phyloP scores from a whole-genome alignment of 2,329 filamentous ascomycete genomes.

The Epichloe amarillans region DNA sequence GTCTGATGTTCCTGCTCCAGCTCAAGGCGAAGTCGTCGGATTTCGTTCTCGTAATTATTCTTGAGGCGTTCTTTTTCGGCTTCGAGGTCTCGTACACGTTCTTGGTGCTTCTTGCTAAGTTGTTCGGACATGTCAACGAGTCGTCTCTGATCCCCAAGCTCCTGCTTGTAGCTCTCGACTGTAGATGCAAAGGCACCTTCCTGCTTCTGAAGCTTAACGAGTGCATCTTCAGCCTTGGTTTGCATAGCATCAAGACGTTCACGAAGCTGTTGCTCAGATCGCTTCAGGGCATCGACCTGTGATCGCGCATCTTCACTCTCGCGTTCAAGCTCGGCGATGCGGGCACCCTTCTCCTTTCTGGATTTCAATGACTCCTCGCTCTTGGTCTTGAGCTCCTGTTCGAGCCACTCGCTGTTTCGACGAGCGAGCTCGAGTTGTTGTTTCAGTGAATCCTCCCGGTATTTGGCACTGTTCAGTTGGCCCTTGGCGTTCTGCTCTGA shows the following conservation, averaged over 20 bases:
- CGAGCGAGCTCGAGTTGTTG: slow-evolving; percentile 83
- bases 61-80: slow-evolving; percentile 44
- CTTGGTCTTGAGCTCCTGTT: slow-evolving; percentile 83
- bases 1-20: slow-evolving; percentile 40
- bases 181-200: slow-evolving; percentile 69
- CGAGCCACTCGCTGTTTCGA: slow-evolving; percentile 86
- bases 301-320: slow-evolving; percentile 74
- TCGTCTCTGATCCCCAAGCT: slow-evolving; percentile 68
- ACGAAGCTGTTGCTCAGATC: slow-evolving; percentile 68
- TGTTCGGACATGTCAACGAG: slow-evolving; percentile 74
- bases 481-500: slow-evolving; percentile 71
- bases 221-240: slow-evolving; percentile 72
- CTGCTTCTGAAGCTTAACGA: slow-evolving; percentile 70
- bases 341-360: slow-evolving; percentile 86
- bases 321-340: slow-evolving; percentile 77
- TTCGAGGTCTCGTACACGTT: slow-evolving; percentile 58
- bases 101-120: slow-evolving; percentile 57
- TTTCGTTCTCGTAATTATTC: slow-evolving; percentile 50
- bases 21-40: slow-evolving; percentile 41
- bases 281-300: slow-evolving; percentile 62
- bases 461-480: slow-evolving; percentile 67
- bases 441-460: slow-evolving; percentile 77
- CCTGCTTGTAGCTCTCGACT: slow-evolving; percentile 77
- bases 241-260: slow-evolving; percentile 73
- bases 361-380: slow-evolving; percentile 75